Evolutionary conservation across 345 rosid genomes (phyloP).

Genomic region (Nephelium lappaceum): DNA sequence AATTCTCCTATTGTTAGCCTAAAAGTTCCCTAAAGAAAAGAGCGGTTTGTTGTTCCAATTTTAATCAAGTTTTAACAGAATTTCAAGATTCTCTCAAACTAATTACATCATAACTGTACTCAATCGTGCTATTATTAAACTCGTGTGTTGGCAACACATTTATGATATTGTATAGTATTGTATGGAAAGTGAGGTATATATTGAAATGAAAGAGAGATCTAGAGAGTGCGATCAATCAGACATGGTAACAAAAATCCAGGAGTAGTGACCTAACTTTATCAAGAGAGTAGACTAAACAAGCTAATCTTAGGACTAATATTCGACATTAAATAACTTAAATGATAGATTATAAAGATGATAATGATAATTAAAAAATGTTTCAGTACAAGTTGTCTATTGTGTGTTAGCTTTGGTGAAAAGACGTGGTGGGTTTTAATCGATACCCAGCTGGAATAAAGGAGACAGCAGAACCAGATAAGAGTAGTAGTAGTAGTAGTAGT

Average conservation of each 20-base stretch:
- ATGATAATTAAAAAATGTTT: not conserved
- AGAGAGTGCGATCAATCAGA: not conserved
- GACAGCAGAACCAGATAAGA: not conserved
- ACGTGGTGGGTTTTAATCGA: constrained; percentile 26
- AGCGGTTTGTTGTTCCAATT: too few species aligned
- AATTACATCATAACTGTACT: not conserved
- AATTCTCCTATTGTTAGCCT: too few species aligned
- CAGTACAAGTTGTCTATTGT: constrained; percentile 12
- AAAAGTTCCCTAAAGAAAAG: too few species aligned
- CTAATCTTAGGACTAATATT: constrained; percentile 7
- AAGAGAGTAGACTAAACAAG: not conserved
- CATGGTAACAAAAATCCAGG: constrained; percentile 1
- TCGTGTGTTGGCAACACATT: too few species aligned
- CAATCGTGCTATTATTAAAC: not conserved
- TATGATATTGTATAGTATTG: too few species aligned
- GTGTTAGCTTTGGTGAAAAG: constrained; percentile 25
- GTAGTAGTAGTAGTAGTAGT: not conserved
- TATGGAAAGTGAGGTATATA: too few species aligned
- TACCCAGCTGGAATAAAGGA: constrained; percentile 26
- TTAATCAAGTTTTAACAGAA: too few species aligned
- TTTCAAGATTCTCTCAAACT: not conserved
- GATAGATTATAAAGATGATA: not conserved
- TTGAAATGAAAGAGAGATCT: too few species aligned
- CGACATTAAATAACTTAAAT: not conserved
- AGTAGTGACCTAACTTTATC: not conserved